These are phyloP conservation scores for Phyllosticta citrichinensis DNA, from an alignment of 2,329 filamentous ascomycete genomes.

Conservation along the genomic window DNA sequence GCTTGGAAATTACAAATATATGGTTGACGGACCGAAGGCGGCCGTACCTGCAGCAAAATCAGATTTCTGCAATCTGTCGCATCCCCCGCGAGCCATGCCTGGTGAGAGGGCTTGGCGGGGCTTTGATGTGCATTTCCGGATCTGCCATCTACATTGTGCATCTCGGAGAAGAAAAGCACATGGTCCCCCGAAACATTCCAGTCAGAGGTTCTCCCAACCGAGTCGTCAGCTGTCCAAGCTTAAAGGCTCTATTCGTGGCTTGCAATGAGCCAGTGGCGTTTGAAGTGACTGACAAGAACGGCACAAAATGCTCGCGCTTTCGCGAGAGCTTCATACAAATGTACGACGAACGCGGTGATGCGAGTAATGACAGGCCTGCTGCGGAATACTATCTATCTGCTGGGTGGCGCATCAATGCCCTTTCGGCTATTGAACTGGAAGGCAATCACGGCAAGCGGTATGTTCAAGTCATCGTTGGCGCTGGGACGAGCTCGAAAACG, in stretches of 20 bases:
- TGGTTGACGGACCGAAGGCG: conserved; percentile 26
- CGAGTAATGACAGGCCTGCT: neutral
- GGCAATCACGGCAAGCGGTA: conserved; percentile 47
- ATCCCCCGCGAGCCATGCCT: conserved; percentile 24
- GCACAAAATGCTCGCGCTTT: neutral
- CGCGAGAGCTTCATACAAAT: conserved; percentile 6
- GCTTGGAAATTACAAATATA: conserved; percentile 23
- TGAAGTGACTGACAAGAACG: neutral
- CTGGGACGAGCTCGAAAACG: conserved; percentile 14
- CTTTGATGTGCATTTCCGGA: conserved; percentile 39
- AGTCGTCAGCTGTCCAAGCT: conserved; percentile 30
- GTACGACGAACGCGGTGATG: neutral
- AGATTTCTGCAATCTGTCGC: conserved; percentile 24
- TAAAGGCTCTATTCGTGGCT: conserved; percentile 4
- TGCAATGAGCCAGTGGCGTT: conserved; percentile 1
- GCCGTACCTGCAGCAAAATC: conserved; percentile 21
- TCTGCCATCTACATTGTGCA: conserved; percentile 39
- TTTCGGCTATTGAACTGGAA: conserved; percentile 55
- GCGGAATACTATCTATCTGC: conserved; percentile 47
- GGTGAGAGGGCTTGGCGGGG: conserved; percentile 31
- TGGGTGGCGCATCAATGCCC: conserved; percentile 49
- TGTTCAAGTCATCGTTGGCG: conserved; percentile 53
- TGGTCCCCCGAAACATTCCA: conserved; percentile 31
- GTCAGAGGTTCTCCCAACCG: conserved; percentile 33
- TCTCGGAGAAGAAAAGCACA: conserved; percentile 32